Evolutionary conservation across 2,329 filamentous ascomycete genomes (phyloP), one percentile per base, ranked within the genome.

Genomic region (Aureobasidium sp.): DNA sequence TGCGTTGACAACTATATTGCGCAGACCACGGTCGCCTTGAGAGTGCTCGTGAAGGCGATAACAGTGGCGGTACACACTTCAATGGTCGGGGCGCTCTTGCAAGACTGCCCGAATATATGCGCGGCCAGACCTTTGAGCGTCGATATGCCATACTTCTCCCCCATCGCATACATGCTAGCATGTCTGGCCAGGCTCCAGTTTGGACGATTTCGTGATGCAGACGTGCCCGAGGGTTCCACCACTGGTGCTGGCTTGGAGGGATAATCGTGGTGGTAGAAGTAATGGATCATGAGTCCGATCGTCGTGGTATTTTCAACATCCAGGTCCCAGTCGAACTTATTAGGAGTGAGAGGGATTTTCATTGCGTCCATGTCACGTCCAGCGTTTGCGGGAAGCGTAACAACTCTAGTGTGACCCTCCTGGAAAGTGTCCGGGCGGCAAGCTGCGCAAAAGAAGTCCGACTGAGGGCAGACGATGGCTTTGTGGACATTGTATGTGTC

Each of bases 401-500:
- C 4, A 4, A 24, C 12, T 12, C 29, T n/a, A 29, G 47, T 50
- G 7, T 22, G 14, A 7, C 47, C 47, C 11, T 50, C 47, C 5
- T 12, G 29, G 35, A 56, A 56, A 3, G 52, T 29, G 12, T 63
- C 64, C 49, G 47, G 39, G 27, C 63, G 56, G 42, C 68, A 69
- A 2, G 65, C 64, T 22, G 62, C 64, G 15, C 52, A 57, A 42
- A 71, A 68, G 63, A 64, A 70, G 1, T 64, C 61, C 12, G 63
- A 70, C 15, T 66, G 64, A 17, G 62, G 8, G 45, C 68, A 70
- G 7, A 71, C 37, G n/a, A 70, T 62, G 0, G 33, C 39, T 42
- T 67, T 68, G 60, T 71, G 69, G 5, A 68, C 66, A 6, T 60
- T 47, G 61, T 64, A 68, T 12, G 24, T 61, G 33, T 61, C 61